Evolutionary conservation across 495 filamentous ascomycete species (phyloP).

Genomic region (Chaetomium fimeti): DNA sequence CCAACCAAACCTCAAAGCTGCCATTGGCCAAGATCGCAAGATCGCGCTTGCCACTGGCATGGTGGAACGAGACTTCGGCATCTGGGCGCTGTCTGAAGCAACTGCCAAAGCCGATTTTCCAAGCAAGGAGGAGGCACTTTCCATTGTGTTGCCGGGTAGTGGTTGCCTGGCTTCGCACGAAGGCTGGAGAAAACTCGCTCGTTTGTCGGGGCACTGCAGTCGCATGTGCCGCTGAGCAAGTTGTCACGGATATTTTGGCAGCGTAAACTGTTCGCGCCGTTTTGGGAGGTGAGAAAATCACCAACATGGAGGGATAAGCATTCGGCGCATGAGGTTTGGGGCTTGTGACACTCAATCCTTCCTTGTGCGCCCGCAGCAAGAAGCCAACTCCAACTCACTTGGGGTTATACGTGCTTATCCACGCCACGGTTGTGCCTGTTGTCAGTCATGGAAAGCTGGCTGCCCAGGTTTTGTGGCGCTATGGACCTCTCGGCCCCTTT

Average conservation of each 20-base stretch:
- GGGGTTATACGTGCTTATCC: no score
- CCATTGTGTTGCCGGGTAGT: not conserved
- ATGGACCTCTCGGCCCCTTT: no score
- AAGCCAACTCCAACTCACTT: no score
- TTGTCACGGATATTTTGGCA: not conserved
- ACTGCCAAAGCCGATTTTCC: not conserved
- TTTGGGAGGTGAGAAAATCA: not conserved
- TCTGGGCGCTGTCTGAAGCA: not conserved
- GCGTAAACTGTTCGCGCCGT: not conserved
- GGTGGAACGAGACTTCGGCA: not conserved
- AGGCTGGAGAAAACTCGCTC: not conserved
- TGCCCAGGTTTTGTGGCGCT: no score
- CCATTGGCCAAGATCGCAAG: not conserved
- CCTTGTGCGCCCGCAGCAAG: no score
- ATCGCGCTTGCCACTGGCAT: not conserved
- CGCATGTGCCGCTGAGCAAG: conserved; percentile 2
- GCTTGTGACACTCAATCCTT: not conserved
- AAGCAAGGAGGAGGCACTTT: not conserved
- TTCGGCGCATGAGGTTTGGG: not conserved
- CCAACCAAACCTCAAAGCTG: not conserved
- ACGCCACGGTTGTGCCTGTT: no score
- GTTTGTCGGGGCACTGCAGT: conserved; percentile 3
- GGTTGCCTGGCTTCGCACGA: not conserved
- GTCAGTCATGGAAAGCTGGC: no score
- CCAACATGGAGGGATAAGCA: conserved; percentile 6